These are phyloP conservation scores for Serendipita sp. DNA, from an alignment of 768 basidiomycete genomes.

Conservation along the genomic window DNA sequence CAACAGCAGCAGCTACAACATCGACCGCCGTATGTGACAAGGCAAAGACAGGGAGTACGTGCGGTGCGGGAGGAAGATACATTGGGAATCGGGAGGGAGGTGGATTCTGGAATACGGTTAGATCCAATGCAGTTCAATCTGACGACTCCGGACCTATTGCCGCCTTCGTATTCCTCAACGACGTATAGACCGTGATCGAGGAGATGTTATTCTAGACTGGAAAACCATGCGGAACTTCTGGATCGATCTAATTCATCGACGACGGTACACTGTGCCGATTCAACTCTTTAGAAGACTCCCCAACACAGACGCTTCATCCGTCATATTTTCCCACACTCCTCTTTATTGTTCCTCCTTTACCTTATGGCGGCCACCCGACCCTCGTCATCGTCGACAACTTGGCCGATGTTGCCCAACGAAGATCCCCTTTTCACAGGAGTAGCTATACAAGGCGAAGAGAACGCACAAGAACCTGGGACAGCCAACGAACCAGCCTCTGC, in stretches of 20 bases:
- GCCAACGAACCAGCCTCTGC: neutral
- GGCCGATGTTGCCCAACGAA: neutral
- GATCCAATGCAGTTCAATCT: too few species aligned
- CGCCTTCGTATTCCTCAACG: too few species aligned
- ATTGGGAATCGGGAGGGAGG: too few species aligned
- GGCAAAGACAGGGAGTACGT: too few species aligned
- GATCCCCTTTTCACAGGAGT: neutral
- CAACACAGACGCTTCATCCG: neutral
- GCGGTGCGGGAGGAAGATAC: too few species aligned
- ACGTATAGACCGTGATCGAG: too few species aligned
- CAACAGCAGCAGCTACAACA: too few species aligned
- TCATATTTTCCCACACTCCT: neutral
- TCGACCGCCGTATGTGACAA: too few species aligned
- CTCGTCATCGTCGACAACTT: neutral
- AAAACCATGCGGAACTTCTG: neutral
- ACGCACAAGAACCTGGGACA: neutral
- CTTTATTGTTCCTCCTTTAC: neutral
- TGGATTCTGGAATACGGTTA: too few species aligned
- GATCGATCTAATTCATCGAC: neutral
- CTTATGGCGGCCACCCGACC: neutral
- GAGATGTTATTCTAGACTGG: too few species aligned
- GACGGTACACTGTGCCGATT: neutral
- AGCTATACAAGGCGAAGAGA: neutral
- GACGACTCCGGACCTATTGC: too few species aligned
- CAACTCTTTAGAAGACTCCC: neutral